phyloP scores from a whole-genome alignment of 2,329 filamentous ascomycete genomes.

The Malbranchea zuffiana region DNA sequence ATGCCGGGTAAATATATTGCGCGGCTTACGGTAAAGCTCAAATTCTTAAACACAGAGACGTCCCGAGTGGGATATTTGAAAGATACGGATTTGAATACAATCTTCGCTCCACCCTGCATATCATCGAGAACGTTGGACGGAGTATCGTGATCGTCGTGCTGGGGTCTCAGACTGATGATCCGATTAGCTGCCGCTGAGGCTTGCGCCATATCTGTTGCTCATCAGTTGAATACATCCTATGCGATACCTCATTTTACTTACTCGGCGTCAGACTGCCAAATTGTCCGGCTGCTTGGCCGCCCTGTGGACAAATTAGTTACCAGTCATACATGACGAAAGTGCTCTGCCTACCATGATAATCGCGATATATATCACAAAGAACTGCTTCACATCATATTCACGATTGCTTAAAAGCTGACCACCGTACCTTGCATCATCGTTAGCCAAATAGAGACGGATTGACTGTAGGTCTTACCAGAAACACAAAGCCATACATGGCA shows the following conservation, averaged over 20 bases:
- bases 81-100: slow-evolving; percentile 25
- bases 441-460: too few relatives aligned
- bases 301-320: slow-evolving; percentile 33
- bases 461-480: too few relatives aligned
- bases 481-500: slow-evolving; percentile 52
- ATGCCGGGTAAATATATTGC: background rate
- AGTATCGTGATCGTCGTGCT: slow-evolving; percentile 2
- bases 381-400: slow-evolving; percentile 39
- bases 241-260: slow-evolving; percentile 3
- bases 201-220: slow-evolving; percentile 24
- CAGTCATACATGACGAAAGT: background rate
- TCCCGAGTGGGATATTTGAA: slow-evolving; percentile 30
- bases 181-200: slow-evolving; percentile 30
- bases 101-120: slow-evolving; percentile 18
- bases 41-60: slow-evolving; percentile 21
- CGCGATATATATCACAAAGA: slow-evolving; percentile 53
- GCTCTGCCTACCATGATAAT: slow-evolving; percentile 38
- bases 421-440: slow-evolving; percentile 49
- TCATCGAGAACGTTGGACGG: background rate
- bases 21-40: slow-evolving; percentile 21
- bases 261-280: slow-evolving; percentile 57
- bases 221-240: slow-evolving; percentile 1
- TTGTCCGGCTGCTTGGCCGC: slow-evolving; percentile 55
- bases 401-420: slow-evolving; percentile 45
- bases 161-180: slow-evolving; percentile 24